Evolutionary conservation across 2,329 filamentous ascomycete genomes (phyloP).

Genomic region (Talaromyces sp.): DNA sequence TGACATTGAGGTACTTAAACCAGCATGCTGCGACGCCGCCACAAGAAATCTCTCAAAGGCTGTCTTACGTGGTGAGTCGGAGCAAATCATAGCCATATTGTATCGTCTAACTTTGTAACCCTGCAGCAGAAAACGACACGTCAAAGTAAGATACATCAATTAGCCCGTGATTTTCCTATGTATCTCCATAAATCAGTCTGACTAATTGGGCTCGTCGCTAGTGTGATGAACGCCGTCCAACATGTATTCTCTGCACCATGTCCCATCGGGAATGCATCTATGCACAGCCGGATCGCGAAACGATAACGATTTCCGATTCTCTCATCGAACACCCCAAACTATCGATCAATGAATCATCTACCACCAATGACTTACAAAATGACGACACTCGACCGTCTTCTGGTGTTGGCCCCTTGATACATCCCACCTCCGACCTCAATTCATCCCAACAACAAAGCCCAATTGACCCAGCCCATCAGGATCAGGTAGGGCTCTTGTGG

Average conservation of each 20-base stretch:
- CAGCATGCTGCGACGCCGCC: constrained; percentile 6
- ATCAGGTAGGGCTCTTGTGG: background rate
- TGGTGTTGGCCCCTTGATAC: background rate
- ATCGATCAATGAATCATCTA: background rate
- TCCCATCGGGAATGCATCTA: constrained; percentile 6
- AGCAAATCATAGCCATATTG: background rate
- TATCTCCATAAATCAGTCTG: background rate
- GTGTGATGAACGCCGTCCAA: constrained; percentile 7
- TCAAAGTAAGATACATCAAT: background rate
- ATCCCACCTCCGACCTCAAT: background rate
- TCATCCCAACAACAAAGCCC: background rate
- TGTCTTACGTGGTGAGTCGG: constrained; percentile 8
- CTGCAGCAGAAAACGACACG: constrained; percentile 5
- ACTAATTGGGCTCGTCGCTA: background rate
- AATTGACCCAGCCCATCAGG: background rate
- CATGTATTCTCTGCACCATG: constrained; percentile 6
- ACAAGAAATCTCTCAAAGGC: constrained; percentile 7
- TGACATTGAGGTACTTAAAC: background rate
- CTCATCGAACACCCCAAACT: background rate
- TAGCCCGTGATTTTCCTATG: background rate
- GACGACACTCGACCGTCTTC: background rate
- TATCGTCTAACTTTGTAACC: background rate
- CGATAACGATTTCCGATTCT: background rate
- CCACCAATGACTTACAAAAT: background rate
- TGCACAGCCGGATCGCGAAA: background rate